A percentile compares a stretch with the other conserved stretches of the same genome.
phyloP scores from a whole-genome alignment of 1,284 basidiomycete genomes.

The Naganishia sp. region DNA sequence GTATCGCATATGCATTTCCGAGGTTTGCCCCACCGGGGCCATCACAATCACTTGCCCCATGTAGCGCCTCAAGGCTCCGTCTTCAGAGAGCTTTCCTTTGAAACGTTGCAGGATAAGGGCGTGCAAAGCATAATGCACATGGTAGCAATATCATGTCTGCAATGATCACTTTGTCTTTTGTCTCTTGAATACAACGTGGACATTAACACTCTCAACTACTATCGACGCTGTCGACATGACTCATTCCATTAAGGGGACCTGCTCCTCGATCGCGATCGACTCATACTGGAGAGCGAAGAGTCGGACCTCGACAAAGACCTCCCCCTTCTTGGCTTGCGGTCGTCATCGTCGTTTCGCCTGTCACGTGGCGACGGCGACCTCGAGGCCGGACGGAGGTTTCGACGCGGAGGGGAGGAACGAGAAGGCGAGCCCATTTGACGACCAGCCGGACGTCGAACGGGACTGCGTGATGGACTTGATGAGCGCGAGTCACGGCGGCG shows the following conservation, averaged over 20 bases:
- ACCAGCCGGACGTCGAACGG: not conserved
- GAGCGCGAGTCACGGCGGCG: constrained; percentile 28
- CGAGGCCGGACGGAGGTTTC: constrained; percentile 20
- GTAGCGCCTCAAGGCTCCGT: no score
- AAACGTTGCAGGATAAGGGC: no score
- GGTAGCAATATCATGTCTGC: not conserved
- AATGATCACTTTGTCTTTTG: not conserved
- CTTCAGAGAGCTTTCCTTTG: no score
- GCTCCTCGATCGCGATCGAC: constrained; percentile 20
- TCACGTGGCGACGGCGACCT: constrained; percentile 27
- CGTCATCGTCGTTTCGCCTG: not conserved
- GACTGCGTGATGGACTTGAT: constrained; percentile 3
- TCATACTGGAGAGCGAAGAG: constrained; percentile 16
- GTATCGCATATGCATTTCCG: no score
- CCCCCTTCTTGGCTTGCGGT: constrained; percentile 1
- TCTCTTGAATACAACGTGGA: constrained; percentile 6
- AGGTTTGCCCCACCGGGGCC: no score
- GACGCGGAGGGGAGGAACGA: constrained; percentile 21
- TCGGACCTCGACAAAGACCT: constrained; percentile 20
- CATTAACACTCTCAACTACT: not conserved
- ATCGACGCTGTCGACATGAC: not conserved
- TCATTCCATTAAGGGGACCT: constrained; percentile 15
- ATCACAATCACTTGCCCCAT: no score
- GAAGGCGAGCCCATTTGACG: constrained; percentile 24
- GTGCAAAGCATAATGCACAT: no score